phyloP scores from a whole-genome alignment of 352 stramenopile species.

The Phytophthora palmivora region DNA sequence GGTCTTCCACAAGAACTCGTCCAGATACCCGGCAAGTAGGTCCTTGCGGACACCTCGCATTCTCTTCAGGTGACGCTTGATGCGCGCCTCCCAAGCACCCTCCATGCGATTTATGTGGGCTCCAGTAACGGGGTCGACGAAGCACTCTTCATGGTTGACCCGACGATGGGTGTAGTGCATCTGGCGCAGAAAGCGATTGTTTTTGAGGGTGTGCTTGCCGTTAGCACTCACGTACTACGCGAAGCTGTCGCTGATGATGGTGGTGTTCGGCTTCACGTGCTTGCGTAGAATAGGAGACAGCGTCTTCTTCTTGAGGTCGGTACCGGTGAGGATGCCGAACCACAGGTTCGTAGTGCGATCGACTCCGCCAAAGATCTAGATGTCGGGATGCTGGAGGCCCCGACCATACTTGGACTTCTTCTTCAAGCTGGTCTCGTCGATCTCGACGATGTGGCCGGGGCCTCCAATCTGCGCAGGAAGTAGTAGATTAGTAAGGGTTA shows the following conservation, averaged over 20 bases:
- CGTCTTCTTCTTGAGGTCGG: constrained; percentile 4
- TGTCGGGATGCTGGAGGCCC: not conserved
- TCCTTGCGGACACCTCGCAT: not conserved
- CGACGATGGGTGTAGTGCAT: constrained; percentile 1
- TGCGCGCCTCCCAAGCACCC: not conserved
- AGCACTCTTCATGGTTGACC: constrained; percentile 7
- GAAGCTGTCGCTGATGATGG: constrained; percentile 9
- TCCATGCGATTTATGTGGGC: too few species aligned
- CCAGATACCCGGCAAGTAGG: too few species aligned
- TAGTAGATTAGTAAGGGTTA: too few species aligned
- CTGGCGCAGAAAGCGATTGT: not conserved
- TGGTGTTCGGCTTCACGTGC: not conserved
- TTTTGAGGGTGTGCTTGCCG: too few species aligned
- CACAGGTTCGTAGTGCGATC: not conserved
- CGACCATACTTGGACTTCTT: constrained; percentile 11
- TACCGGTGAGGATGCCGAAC: constrained; percentile 9
- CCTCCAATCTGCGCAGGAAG: too few species aligned
- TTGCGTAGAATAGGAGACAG: not conserved
- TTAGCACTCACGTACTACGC: not conserved
- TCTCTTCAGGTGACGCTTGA: not conserved
- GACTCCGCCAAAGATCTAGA: constrained; percentile 1
- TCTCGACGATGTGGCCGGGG: too few species aligned
- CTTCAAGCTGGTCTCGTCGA: too few species aligned
- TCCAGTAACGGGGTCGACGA: constrained; percentile 1
- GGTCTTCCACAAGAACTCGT: too few species aligned